Evolutionary conservation across 768 basidiomycete species (phyloP).

Genomic region (Ramaria sp.): DNA sequence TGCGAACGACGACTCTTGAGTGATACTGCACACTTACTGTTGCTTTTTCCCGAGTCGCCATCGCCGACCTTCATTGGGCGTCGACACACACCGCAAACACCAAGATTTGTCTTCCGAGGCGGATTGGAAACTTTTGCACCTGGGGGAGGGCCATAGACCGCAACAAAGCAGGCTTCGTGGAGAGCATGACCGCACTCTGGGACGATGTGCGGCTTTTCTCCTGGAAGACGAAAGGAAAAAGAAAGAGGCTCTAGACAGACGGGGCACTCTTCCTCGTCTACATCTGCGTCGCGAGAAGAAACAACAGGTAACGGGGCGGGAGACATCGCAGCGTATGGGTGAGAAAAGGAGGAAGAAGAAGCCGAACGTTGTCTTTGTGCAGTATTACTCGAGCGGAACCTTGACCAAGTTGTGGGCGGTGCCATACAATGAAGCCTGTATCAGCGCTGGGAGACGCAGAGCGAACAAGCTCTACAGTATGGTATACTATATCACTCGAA

Average conservation of each 20-base stretch:
- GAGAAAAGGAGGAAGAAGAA: not conserved
- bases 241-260: conserved; percentile 94
- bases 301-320: conserved; percentile 31
- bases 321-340: conserved; percentile 1
- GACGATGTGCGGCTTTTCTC: conserved; percentile 95
- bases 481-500: not conserved
- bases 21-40: conserved; percentile 59
- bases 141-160: conserved; percentile 87
- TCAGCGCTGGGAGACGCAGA: not conserved
- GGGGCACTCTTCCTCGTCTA: conserved; percentile 87
- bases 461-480: not conserved
- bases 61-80: conserved; percentile 95
- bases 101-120: conserved; percentile 68
- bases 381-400: not conserved
- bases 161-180: conserved; percentile 97
- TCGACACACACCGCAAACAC: conserved; percentile 94
- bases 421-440: conserved; percentile 1
- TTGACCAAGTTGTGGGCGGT: not conserved
- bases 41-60: conserved; percentile 73
- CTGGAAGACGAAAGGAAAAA: conserved; percentile 85
- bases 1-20: not conserved
- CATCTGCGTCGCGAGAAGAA: conserved; percentile 45
- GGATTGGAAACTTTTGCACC: conserved; percentile 37
- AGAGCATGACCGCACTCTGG: conserved; percentile 97
- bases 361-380: not conserved